phyloP scores from a whole-genome alignment of 371 early-diverging fungal species.

The Rhizopus sp. region DNA sequence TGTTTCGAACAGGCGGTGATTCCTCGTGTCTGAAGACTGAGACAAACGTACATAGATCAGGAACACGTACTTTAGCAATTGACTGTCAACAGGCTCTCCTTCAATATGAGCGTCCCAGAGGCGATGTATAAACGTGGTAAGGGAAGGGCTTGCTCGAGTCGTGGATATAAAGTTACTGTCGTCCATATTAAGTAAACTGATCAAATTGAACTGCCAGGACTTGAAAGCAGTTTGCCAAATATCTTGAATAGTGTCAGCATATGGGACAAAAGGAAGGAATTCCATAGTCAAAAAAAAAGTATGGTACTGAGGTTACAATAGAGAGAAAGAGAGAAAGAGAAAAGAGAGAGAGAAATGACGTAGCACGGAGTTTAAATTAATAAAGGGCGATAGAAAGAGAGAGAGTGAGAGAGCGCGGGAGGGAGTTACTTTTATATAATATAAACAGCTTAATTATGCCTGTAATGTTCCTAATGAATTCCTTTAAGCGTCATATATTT shows the following conservation, averaged over 20 bases:
- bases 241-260: not conserved
- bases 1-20: slow-evolving; percentile 24
- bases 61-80: slow-evolving; percentile 17
- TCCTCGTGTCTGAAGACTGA: not conserved
- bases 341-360: not conserved
- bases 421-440: not conserved
- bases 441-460: not conserved
- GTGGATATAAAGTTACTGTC: slow-evolving; percentile 16
- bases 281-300: slow-evolving; percentile 9
- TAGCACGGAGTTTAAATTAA: slow-evolving; percentile 7
- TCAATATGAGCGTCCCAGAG: slow-evolving; percentile 22
- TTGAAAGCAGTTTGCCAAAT: slow-evolving; percentile 24
- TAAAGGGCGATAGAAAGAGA: not conserved
- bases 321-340: slow-evolving; percentile 5
- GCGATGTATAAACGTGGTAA: slow-evolving; percentile 19
- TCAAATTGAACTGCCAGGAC: slow-evolving; percentile 23
- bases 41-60: slow-evolving; percentile 21
- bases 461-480: not conserved
- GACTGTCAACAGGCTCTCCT: not conserved
- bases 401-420: not conserved
- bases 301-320: not conserved
- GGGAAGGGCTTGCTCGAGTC: slow-evolving; percentile 13
- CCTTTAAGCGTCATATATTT: not conserved
- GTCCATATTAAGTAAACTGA: slow-evolving; percentile 17
- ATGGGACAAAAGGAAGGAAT: slow-evolving; percentile 31